Base-by-base conservation (phyloP, 345 rosid genomes). In the Bretschneidera sinensis region DNA sequence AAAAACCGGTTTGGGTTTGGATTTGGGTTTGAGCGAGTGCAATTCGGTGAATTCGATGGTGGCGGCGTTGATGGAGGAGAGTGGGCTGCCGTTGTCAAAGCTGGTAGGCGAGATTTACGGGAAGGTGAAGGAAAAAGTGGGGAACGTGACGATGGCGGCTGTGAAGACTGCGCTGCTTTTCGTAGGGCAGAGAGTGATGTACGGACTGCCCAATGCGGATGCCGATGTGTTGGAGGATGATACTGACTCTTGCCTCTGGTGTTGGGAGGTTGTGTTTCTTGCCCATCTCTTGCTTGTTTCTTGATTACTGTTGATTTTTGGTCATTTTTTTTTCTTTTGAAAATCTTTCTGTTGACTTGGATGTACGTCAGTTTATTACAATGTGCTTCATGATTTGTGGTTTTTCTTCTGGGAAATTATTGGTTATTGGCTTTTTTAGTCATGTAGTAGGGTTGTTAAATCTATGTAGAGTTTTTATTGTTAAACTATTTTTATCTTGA, bases 141-240 rank as follows among this genome's bases (percentile, higher is more conserved):
- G 50, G 14, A 70, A 18, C 34, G 24, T 68, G 50, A 78, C 84
- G 5, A 11, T 62, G 16, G 83, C 79, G 3, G 63, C 71, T 0
- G 96, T 91, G 48, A 94, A 91, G 75, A 76, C 74, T 53, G 81
- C 86, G 10, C 78, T 81, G 33, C 70, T 94, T 55, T 73, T 74
- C 16, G 78, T 86, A 0, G 99, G 97, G 20, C 96, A 88, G 71
- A 86, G 99, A 70, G 48, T 88, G 17, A 66, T 62, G 71, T 94
- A 94, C 39, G 96, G 99, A 14, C 71, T 90, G 52, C 75, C 78
- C 22, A 81, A 79, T 66, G 68, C 59, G 17, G 85, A 94, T 61
- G 96, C 89, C 51, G 99, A 94, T 71, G 76, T 94, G 57, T 78
- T 94, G 70, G 96, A 94, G 71, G 99, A 94, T 63, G 76, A 83